These are phyloP conservation scores for Isoetes engelmannii DNA, from an alignment of 83 land plant species.

Conservation along the genomic window DNA sequence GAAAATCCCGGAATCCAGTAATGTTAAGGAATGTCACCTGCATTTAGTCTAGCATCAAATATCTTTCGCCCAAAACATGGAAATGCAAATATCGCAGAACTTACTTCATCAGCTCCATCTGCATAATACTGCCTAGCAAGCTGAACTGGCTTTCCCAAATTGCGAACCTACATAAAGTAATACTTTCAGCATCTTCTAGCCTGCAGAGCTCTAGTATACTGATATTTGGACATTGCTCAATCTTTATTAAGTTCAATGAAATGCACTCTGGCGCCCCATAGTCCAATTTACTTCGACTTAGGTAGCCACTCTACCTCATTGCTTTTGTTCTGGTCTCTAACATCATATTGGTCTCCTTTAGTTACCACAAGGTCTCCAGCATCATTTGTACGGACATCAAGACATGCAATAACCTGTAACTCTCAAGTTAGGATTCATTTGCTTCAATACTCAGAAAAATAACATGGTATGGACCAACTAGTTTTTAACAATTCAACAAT, in stretches of 20 bases:
- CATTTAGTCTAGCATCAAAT: conserved; percentile 16
- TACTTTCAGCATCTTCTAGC: too few relatives aligned
- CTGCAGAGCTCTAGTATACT: too few relatives aligned
- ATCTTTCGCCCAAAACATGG: background rate
- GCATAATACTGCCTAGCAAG: conserved; percentile 81
- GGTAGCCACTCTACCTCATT: conserved; percentile 50
- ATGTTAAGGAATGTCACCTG: conserved; percentile 95
- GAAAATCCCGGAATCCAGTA: conserved; percentile 93
- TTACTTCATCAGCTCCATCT: conserved; percentile 99
- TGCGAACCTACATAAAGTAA: conserved; percentile 61
- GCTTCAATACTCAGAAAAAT: too few relatives aligned
- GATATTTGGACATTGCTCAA: too few relatives aligned
- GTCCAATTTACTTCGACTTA: background rate
- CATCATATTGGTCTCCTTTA: conserved; percentile 99
- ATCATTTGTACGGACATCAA: conserved; percentile 96
- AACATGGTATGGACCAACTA: too few relatives aligned
- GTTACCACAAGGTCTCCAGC: conserved; percentile 97
- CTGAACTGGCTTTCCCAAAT: conserved; percentile 96
- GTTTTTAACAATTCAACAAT: too few relatives aligned
- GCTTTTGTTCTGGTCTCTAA: conserved; percentile 66
- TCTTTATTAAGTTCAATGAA: too few relatives aligned
- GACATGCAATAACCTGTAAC: conserved; percentile 89
- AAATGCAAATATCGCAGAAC: conserved; percentile 8
- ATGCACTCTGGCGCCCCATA: background rate
- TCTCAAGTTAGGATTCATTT: too few relatives aligned